Percentiles rank a stretch among this genome's conserved stretches.
Evolutionary conservation across 768 basidiomycete species (phyloP).

Genomic region (Kwoniella sp.): DNA sequence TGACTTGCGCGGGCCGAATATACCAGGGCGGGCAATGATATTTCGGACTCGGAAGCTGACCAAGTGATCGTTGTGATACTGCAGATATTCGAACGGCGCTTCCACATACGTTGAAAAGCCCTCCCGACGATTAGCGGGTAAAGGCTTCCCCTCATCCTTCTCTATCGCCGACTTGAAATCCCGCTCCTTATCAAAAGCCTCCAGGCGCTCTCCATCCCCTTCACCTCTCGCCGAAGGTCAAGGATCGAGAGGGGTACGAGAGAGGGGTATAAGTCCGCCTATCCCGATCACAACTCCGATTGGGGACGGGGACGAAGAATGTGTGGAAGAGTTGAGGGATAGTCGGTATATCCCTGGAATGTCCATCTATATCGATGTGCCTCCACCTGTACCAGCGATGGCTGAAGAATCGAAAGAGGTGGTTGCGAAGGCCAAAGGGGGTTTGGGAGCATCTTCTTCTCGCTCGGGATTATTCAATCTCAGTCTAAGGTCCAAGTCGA

Average conservation of each 20-base stretch:
- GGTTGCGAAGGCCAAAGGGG: background rate
- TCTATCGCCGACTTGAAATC: slow-evolving; percentile 13
- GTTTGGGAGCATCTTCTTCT: background rate
- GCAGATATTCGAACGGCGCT: slow-evolving; percentile 24
- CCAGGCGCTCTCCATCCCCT: slow-evolving; percentile 3
- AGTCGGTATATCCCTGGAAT: background rate
- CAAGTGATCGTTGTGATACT: background rate
- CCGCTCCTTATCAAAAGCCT: background rate
- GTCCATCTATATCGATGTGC: background rate
- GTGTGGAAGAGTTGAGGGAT: background rate
- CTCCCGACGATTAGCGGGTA: slow-evolving; percentile 10
- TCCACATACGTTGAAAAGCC: slow-evolving; percentile 19
- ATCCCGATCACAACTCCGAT: slow-evolving; percentile 10
- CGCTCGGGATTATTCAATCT: background rate
- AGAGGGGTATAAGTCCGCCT: slow-evolving; percentile 18
- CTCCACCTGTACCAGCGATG: background rate
- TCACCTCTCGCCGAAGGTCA: background rate
- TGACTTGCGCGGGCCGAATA: too few species aligned
- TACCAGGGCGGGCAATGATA: too few species aligned
- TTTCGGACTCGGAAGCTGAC: too few species aligned
- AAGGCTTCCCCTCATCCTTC: slow-evolving; percentile 14
- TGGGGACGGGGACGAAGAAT: background rate
- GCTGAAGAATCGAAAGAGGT: background rate
- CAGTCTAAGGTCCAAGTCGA: background rate
- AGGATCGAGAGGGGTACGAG: background rate